These are phyloP conservation scores for Leccinum barrowsii DNA, from an alignment of 768 basidiomycete genomes.

Conservation along the genomic window DNA sequence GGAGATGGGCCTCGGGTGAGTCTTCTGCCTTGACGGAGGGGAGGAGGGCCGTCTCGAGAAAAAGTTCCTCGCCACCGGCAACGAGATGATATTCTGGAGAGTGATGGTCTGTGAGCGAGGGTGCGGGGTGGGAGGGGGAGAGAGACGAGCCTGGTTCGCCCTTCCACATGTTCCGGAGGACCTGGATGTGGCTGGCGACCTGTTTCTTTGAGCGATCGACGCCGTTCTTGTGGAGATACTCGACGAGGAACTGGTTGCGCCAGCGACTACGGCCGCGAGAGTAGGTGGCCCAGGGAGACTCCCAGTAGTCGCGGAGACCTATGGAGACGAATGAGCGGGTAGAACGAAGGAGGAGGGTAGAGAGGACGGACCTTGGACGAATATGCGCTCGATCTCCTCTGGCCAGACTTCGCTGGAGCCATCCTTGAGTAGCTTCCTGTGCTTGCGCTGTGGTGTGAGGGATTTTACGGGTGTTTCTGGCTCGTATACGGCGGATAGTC, in stretches of 20 bases:
- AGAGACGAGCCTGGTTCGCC: conserved; percentile 60
- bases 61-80: conserved; percentile 75
- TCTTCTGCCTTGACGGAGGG: conserved; percentile 57
- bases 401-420: conserved; percentile 81
- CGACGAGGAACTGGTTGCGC: conserved; percentile 85
- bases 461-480: conserved; percentile 16
- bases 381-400: conserved; percentile 69
- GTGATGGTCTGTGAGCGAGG: conserved; percentile 1
- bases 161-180: conserved; percentile 85
- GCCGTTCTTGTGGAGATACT: conserved; percentile 66
- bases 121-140: neutral
- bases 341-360: neutral
- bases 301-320: conserved; percentile 79
- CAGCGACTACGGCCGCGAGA: conserved; percentile 75
- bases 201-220: conserved; percentile 81
- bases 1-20: conserved; percentile 37
- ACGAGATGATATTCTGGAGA: conserved; percentile 69
- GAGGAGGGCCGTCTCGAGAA: conserved; percentile 46
- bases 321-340: conserved; percentile 4
- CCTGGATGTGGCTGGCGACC: conserved; percentile 87
- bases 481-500: conserved; percentile 21
- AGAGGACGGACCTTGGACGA: conserved; percentile 58
- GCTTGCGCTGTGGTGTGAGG: conserved; percentile 72
- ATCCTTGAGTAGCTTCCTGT: conserved; percentile 82
- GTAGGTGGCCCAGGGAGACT: conserved; percentile 77